Conservation (phyloP, 495 filamentous ascomycete genomes). For the Neurospora sp. region DNA sequence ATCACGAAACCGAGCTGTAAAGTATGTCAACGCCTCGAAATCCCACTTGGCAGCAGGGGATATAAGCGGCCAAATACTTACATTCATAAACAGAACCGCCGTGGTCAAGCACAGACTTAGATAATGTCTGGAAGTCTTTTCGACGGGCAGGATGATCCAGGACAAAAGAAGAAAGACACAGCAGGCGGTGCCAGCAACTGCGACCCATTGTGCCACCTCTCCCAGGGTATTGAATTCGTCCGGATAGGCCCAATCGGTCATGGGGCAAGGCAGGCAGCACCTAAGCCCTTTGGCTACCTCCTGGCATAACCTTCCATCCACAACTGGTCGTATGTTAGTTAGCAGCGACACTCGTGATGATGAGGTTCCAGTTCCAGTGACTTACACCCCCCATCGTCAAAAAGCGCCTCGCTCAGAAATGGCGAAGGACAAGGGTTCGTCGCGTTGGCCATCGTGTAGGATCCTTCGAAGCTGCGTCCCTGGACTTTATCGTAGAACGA, state of each 20-base stretch:
- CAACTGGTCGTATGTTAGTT: constrained; percentile 36
- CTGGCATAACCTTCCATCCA: constrained; percentile 54
- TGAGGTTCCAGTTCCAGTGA: constrained; percentile 3
- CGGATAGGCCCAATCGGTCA: constrained; percentile 74
- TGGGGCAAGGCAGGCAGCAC: constrained; percentile 89
- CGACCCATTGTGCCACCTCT: constrained; percentile 64
- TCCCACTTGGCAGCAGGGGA: constrained; percentile 14
- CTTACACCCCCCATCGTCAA: constrained; percentile 33
- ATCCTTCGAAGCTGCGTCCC: background rate
- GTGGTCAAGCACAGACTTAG: constrained; percentile 76
- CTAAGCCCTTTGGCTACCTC: constrained; percentile 23
- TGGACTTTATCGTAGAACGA: background rate
- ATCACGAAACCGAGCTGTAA: constrained; percentile 74
- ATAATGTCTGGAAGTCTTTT: constrained; percentile 87
- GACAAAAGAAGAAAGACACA: constrained; percentile 72
- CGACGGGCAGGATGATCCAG: constrained; percentile 73
- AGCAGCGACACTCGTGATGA: constrained; percentile 1
- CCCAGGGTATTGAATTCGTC: constrained; percentile 59
- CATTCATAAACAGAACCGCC: constrained; percentile 66
- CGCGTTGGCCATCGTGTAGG: constrained; percentile 5
- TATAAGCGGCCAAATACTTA: constrained; percentile 21
- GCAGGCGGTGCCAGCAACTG: constrained; percentile 60
- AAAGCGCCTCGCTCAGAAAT: constrained; percentile 26
- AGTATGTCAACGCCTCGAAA: background rate
- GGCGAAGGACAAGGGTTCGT: constrained; percentile 22